phyloP scores from a whole-genome alignment of 305 asterid genomes.

The Solanum hybrid region DNA sequence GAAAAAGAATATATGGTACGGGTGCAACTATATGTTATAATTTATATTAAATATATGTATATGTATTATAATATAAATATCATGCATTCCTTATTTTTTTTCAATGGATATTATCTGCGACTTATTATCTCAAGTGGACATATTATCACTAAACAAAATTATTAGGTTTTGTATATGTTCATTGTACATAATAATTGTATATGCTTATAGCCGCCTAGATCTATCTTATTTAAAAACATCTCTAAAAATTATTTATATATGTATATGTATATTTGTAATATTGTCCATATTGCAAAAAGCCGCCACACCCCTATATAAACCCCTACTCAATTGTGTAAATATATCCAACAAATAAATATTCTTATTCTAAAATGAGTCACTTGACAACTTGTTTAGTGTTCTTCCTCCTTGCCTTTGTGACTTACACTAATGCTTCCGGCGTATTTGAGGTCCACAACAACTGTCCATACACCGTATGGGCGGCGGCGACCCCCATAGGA shows the following conservation, averaged over 20 bases:
- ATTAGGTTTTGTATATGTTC: neutral
- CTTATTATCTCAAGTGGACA: neutral
- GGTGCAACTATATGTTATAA: no score
- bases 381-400: neutral
- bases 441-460: constrained; percentile 13
- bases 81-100: neutral
- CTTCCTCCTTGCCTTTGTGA: neutral
- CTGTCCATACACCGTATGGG: constrained; percentile 28
- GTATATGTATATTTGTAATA: neutral
- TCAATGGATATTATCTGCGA: neutral
- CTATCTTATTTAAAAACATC: neutral
- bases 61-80: no score
- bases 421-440: constrained; percentile 17
- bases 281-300: neutral
- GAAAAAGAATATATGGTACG: no score
- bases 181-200: neutral
- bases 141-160: neutral
- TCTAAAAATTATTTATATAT: neutral
- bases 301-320: neutral
- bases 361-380: neutral
- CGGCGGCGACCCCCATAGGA: constrained; percentile 21
- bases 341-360: neutral
- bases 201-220: neutral
- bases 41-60: no score
- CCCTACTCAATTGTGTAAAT: neutral